Evolutionary conservation across 78 protist species (phyloP).

Genomic region (Chrysochromulina parva): DNA sequence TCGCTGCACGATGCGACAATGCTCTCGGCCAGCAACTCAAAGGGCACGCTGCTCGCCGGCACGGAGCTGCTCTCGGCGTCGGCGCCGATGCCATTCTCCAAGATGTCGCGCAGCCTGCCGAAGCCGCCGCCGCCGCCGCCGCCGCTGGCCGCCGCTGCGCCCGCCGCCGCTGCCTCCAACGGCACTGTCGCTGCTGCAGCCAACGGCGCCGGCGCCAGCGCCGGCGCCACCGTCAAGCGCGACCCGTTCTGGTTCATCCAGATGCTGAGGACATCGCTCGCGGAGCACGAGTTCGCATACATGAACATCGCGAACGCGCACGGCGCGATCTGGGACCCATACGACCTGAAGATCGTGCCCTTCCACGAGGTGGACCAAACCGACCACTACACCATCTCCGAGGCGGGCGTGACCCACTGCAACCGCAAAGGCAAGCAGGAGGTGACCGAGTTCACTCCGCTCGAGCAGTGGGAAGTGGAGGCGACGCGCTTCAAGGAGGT

Average conservation of each 20-base stretch:
- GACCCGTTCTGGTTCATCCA: conserved; percentile 27
- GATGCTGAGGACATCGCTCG: background rate
- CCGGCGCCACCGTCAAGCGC: too few species aligned
- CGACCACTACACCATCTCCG: conserved; percentile 63
- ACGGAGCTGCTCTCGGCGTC: too few species aligned
- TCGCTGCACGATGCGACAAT: too few species aligned
- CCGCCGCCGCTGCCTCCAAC: too few species aligned
- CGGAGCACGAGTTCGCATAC: conserved; percentile 26
- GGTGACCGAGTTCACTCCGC: conserved; percentile 44
- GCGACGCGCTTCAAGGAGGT: conserved; percentile 8
- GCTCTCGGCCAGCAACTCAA: too few species aligned
- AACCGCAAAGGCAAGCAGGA: conserved; percentile 35
- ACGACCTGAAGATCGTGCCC: conserved; percentile 43
- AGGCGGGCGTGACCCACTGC: conserved; percentile 70
- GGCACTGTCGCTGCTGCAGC: too few species aligned
- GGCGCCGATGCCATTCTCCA: too few species aligned
- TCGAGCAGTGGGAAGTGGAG: conserved; percentile 66
- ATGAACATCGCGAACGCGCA: background rate
- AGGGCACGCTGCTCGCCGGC: too few species aligned
- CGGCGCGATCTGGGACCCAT: conserved; percentile 20
- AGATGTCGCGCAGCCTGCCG: too few species aligned
- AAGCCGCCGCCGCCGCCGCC: too few species aligned
- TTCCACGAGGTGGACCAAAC: background rate
- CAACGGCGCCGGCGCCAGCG: too few species aligned
- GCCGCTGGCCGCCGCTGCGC: too few species aligned